These are phyloP conservation scores for Eimeria falciformis DNA, from an alignment of 169 alveolate species.

Conservation along the genomic window DNA sequence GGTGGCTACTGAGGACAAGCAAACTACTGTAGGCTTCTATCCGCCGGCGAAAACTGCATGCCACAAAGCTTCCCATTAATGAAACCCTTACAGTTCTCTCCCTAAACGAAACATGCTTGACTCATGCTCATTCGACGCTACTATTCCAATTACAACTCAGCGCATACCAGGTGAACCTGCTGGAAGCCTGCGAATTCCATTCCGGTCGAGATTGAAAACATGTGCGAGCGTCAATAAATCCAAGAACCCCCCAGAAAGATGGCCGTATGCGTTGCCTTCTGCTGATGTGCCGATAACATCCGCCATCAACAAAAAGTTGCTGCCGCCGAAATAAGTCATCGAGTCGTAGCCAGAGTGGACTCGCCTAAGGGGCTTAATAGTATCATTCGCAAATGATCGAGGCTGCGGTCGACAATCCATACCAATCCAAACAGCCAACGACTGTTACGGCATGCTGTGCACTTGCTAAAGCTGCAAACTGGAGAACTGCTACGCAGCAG, in stretches of 20 bases:
- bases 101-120: neutral
- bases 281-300: conserved; percentile 38
- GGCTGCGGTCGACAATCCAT: neutral
- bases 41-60: too few relatives aligned
- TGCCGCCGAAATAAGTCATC: conserved; percentile 41
- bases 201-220: conserved; percentile 22
- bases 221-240: conserved; percentile 62
- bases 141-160: too few relatives aligned
- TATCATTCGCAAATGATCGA: conserved; percentile 34
- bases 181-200: conserved; percentile 33
- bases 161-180: conserved; percentile 35
- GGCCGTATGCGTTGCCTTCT: conserved; percentile 56
- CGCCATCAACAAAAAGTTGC: conserved; percentile 26
- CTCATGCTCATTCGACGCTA: neutral
- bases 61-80: too few relatives aligned
- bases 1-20: too few relatives aligned
- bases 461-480: too few relatives aligned
- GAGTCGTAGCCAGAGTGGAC: conserved; percentile 35
- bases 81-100: neutral
- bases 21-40: too few relatives aligned
- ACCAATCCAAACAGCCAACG: too few relatives aligned
- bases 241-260: conserved; percentile 45
- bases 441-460: too few relatives aligned
- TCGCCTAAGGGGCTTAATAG: neutral
- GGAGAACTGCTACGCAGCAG: too few relatives aligned